Evolutionary conservation across 495 filamentous ascomycete genomes (phyloP).

Genomic region (Penicillium pancosmium): DNA sequence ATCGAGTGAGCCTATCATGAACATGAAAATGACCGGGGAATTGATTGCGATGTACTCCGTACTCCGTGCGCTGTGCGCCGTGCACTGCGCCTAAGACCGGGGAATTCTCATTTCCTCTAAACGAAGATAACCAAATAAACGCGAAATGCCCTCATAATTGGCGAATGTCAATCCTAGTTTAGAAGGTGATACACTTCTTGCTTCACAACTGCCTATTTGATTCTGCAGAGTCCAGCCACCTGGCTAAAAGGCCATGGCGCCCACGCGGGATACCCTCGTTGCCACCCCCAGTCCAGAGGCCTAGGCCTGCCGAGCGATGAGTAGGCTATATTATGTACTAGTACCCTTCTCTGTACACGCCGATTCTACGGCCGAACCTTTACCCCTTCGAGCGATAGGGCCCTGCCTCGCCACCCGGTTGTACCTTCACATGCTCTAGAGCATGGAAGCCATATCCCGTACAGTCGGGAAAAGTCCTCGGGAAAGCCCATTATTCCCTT

Average conservation of each 20-base stretch:
- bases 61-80: no score
- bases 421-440: background rate
- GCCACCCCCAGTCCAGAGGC: background rate
- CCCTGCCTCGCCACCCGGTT: background rate
- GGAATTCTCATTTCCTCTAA: no score
- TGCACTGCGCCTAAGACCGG: background rate
- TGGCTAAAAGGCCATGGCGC: no score
- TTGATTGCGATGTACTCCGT: background rate
- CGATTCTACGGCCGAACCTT: conserved; percentile 8
- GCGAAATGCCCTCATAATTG: background rate
- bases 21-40: no score
- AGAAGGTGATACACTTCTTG: background rate
- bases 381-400: conserved; percentile 1
- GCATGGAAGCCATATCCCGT: background rate
- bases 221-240: background rate
- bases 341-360: background rate
- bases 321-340: background rate
- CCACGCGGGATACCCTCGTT: no score
- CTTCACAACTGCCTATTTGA: background rate
- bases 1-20: no score
- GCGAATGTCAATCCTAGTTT: background rate
- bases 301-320: background rate
- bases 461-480: no score
- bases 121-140: no score
- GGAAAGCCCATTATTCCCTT: no score